Base-by-base conservation (phyloP, 2,329 filamentous ascomycete species). In the Parasarocladium wereldwijsianum region DNA sequence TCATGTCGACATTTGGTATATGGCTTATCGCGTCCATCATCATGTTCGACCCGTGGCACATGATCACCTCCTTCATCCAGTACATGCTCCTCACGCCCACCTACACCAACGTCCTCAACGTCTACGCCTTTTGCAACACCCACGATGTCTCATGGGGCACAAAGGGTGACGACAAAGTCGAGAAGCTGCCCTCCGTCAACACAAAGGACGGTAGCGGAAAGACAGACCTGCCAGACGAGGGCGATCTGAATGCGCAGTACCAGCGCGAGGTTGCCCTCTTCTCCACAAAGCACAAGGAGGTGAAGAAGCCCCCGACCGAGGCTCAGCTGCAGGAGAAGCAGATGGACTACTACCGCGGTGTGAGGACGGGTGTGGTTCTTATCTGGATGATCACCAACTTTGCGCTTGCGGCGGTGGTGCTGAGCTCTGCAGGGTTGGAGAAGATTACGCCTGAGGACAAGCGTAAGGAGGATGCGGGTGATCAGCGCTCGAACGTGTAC, bases 31-130 rank as follows among this genome's bases (percentile, higher is more conserved):
- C 84, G 1, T 93, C 85, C 7, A 65, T 98, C 40, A 64, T 98
- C 41, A 96, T 96, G 75, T 75, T 96, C 54, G 90, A 98, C 51
- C 90, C 90, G 4, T 98, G 90, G 87, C 90, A 98, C 59, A 96
- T 98, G 85, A 68, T 93, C 52, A 96, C 90, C n/a, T 76, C 79
- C 34, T 84, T 96, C 54, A 54, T 85, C 28, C 90, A 96, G 68
- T 98, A 98, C 53, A 75, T 96, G 43, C 71, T 96, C 24, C 68
- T 98, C 34, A 93, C 86, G 1, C 90, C 90, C 0, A 93, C 86
- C 1, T 98, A 93, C 58, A 92, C 92, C 61, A 98, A 96, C 56
- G 86, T 96, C 35, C 75, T 98, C 45, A 98, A 96, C 62, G 90
- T 98, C 34, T 98, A 96, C 56, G 87, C 87, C 36, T 98, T 98